phyloP scores from a whole-genome alignment of 2,329 filamentous ascomycete species.

The Beauveria rudraprayagi region DNA sequence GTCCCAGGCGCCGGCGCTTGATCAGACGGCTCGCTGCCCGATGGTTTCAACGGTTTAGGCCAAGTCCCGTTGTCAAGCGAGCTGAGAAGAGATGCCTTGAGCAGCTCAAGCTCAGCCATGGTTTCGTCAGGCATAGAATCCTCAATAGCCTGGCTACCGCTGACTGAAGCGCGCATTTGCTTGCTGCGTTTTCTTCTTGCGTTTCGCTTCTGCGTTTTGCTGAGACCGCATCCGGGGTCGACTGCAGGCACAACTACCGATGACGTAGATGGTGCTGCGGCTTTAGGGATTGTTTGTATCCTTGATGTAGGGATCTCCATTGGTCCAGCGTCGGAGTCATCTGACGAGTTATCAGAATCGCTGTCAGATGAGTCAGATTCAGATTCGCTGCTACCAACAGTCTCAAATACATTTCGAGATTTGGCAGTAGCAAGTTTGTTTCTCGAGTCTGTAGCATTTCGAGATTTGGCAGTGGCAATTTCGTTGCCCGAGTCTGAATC shows the following conservation, averaged over 20 bases:
- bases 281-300: conserved; percentile 3
- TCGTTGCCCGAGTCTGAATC: conserved; percentile 21
- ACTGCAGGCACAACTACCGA: conserved; percentile 14
- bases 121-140: conserved; percentile 6
- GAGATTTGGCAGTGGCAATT: not conserved
- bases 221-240: conserved; percentile 29
- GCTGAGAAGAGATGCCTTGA: conserved; percentile 6
- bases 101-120: conserved; percentile 1
- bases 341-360: conserved; percentile 1
- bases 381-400: conserved; percentile 12
- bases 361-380: conserved; percentile 28
- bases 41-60: conserved; percentile 3
- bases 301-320: conserved; percentile 2
- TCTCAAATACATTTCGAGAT: conserved; percentile 4
- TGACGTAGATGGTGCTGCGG: not conserved
- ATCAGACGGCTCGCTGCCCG: not conserved
- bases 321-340: not conserved
- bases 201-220: conserved; percentile 44
- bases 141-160: conserved; percentile 16
- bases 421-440: not conserved
- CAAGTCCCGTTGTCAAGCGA: conserved; percentile 10
- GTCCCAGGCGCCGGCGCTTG: not conserved
- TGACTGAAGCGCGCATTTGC: conserved; percentile 9
- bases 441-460: not conserved
- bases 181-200: conserved; percentile 37